These are phyloP conservation scores for Nakazawaea ambrosiae DNA, from an alignment of 805 yeast genomes.

Conservation along the genomic window DNA sequence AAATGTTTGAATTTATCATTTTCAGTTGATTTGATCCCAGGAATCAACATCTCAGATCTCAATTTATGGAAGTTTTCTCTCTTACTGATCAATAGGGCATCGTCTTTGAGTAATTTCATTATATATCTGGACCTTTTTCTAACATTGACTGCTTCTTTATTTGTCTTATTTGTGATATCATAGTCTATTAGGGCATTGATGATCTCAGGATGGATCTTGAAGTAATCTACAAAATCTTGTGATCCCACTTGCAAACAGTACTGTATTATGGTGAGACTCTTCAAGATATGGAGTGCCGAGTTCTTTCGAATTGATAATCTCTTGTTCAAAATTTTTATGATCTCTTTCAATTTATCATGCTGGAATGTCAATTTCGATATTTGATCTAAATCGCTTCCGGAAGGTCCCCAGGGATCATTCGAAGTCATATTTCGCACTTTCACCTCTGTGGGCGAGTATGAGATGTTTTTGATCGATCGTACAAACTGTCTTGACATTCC, in stretches of 20 bases:
- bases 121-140: conserved; percentile 30
- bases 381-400: conserved; percentile 47
- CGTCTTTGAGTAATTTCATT: conserved; percentile 24
- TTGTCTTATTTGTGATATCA: conserved; percentile 16
- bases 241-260: conserved; percentile 51
- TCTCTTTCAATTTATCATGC: conserved; percentile 29
- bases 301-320: conserved; percentile 26
- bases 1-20: conserved; percentile 1
- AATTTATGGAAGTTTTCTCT: conserved; percentile 33
- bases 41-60: conserved; percentile 34
- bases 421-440: conserved; percentile 39
- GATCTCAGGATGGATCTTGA: conserved; percentile 30
- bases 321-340: conserved; percentile 32
- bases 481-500: conserved; percentile 7
- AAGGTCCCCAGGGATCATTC: conserved; percentile 48
- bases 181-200: conserved; percentile 20
- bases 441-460: conserved; percentile 3
- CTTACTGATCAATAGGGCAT: conserved; percentile 28
- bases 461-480: conserved; percentile 8
- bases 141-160: conserved; percentile 24
- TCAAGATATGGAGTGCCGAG: conserved; percentile 34
- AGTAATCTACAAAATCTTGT: conserved; percentile 40
- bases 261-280: conserved; percentile 44
- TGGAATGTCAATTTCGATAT: conserved; percentile 39
- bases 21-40: conserved; percentile 19